Conservation (phyloP, 345 rosid genomes). For the Anastatica hierochuntica region DNA sequence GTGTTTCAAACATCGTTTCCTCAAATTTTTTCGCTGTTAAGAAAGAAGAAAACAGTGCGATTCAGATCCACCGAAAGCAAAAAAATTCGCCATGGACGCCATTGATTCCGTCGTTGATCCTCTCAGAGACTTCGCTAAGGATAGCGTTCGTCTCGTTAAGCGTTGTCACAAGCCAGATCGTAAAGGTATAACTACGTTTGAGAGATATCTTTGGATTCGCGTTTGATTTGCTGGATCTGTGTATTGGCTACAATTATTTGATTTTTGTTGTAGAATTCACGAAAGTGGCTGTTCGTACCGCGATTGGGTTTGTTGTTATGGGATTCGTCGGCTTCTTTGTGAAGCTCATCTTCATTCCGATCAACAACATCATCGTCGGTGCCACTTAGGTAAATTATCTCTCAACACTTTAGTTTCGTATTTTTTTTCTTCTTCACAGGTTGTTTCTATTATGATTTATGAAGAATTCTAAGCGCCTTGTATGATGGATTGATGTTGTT, state of each 20-base stretch:
- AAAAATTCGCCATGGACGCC: slow-evolving; percentile 54
- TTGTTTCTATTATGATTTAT: no score
- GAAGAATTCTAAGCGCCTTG: no score
- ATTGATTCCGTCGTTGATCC: slow-evolving; percentile 66
- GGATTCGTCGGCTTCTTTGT: slow-evolving; percentile 77
- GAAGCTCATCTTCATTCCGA: slow-evolving; percentile 68
- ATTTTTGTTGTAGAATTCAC: slow-evolving; percentile 45
- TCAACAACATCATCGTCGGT: slow-evolving; percentile 54
- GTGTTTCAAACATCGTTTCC: neutral
- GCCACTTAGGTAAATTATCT: slow-evolving; percentile 24
- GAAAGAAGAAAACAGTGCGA: neutral
- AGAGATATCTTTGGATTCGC: no score
- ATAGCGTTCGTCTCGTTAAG: slow-evolving; percentile 68
- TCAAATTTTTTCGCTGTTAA: neutral
- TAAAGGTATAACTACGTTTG: slow-evolving; percentile 18
- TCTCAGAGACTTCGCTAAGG: slow-evolving; percentile 69
- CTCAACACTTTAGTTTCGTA: no score
- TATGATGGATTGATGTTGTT: no score
- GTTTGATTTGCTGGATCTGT: neutral
- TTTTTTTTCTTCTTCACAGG: no score
- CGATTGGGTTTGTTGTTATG: slow-evolving; percentile 78
- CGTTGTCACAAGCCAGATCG: slow-evolving; percentile 80
- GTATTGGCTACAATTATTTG: neutral
- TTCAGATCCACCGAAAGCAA: neutral
- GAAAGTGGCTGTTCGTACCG: slow-evolving; percentile 74